These are phyloP conservation scores for Tuber brumale DNA, from an alignment of 495 filamentous ascomycete genomes.

Conservation along the genomic window DNA sequence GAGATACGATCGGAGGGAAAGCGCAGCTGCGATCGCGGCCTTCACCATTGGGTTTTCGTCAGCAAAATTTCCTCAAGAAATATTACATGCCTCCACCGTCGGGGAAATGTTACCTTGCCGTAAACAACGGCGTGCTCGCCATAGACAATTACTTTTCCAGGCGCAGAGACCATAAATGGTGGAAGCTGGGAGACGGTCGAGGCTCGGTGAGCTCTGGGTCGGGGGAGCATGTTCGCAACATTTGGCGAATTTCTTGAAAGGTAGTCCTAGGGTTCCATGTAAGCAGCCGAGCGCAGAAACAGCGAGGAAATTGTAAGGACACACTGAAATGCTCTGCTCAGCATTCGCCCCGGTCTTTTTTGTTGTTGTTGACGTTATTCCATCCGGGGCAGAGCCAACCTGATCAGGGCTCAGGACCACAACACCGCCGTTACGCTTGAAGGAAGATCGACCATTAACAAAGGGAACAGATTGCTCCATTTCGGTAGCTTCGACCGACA, in stretches of 20 bases:
- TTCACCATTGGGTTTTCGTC: constrained; percentile 33
- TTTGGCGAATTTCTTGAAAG: not conserved
- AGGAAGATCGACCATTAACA: constrained; percentile 4
- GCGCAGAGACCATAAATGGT: constrained; percentile 93
- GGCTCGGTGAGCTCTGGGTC: constrained; percentile 37
- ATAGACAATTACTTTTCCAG: constrained; percentile 94
- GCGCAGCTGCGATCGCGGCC: constrained; percentile 87
- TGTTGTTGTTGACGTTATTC: not conserved
- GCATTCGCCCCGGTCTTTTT: not conserved
- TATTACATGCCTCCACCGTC: not conserved
- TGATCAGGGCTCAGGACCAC: constrained; percentile 15
- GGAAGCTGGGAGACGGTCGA: constrained; percentile 52
- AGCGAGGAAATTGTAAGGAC: not conserved
- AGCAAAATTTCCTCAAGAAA: constrained; percentile 23
- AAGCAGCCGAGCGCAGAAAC: not conserved
- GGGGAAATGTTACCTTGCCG: constrained; percentile 59
- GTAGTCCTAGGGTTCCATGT: not conserved
- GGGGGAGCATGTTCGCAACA: constrained; percentile 6
- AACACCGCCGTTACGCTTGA: constrained; percentile 21
- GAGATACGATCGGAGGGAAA: constrained; percentile 90
- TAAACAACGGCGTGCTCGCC: constrained; percentile 96
- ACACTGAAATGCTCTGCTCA: not conserved
- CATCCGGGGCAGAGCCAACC: constrained; percentile 4
- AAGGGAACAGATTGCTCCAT: not conserved
- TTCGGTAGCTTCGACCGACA: not conserved